Percentiles rank a stretch among this genome's conserved stretches.
Conservation (phyloP, 768 basidiomycete genomes). For the Inosperma sp. region DNA sequence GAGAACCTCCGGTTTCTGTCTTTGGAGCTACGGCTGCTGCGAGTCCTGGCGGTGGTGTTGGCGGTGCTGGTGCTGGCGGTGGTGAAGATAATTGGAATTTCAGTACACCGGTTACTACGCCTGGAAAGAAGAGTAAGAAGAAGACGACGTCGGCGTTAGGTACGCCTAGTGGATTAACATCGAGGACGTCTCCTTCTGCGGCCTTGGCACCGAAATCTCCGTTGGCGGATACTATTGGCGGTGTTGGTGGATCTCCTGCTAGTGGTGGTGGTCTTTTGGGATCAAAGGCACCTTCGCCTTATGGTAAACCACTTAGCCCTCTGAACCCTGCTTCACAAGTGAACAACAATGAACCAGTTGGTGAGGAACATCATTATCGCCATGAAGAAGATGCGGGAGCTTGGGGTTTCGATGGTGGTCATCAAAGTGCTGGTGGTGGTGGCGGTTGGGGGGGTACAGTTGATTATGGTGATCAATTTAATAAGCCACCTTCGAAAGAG, state of each 20-base stretch:
- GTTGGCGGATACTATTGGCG: slow-evolving; percentile 11
- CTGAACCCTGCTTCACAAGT: slow-evolving; percentile 31
- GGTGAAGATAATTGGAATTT: slow-evolving; percentile 20
- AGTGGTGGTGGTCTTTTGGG: slow-evolving; percentile 19
- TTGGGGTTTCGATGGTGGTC: slow-evolving; percentile 9
- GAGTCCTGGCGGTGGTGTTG: slow-evolving; percentile 14
- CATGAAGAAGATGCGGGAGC: slow-evolving; percentile 6
- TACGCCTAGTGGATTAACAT: slow-evolving; percentile 4
- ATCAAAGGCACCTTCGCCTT: slow-evolving; percentile 23
- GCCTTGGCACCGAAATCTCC: background rate
- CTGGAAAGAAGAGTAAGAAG: slow-evolving; percentile 20
- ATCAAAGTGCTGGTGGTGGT: background rate
- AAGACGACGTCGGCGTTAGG: slow-evolving; percentile 14
- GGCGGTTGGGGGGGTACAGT: slow-evolving; percentile 1
- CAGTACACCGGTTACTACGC: slow-evolving; percentile 10
- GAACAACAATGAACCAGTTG: slow-evolving; percentile 9
- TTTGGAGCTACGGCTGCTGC: too few relatives aligned
- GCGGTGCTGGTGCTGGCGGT: slow-evolving; percentile 7
- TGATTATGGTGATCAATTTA: slow-evolving; percentile 9
- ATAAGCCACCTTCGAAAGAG: slow-evolving; percentile 2
- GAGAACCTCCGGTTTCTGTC: slow-evolving; percentile 20
- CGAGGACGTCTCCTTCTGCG: background rate
- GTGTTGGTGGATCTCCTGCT: slow-evolving; percentile 8
- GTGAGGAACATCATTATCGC: slow-evolving; percentile 10
- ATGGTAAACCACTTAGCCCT: slow-evolving; percentile 29